Base-by-base conservation (phyloP, 495 filamentous ascomycete genomes). In the Mycothermus thermophilus region DNA sequence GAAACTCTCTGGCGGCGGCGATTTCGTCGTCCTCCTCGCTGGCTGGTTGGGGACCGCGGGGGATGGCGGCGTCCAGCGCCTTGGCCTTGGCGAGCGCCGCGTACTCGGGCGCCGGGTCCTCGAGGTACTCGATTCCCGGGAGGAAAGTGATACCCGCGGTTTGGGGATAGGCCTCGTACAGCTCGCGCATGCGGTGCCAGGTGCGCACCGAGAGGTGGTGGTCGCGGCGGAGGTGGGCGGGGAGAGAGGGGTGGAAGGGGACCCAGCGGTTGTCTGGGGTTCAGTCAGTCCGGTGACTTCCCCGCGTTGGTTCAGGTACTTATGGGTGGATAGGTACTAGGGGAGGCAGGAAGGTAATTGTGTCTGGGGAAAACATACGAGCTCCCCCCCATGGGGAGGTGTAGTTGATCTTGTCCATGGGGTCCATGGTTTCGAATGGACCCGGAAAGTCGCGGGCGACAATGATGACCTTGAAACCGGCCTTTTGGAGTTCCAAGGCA, bases 351-450 rank as follows among this genome's bases (percentile, higher is more conserved):
- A 20, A 23, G 4, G 23, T 19, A 22, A 8, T 26, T 20, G 21
- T 19, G n/a, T n/a, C 4, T 18, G 14, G 21, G 13, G 8, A 4
- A 32, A 5, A 34, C 37, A 4, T 40, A 45, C 42, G 42, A 26
- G 42, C 42, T 4, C 74, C 74, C n/a, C 63, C 75, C 75, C 74
- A 79, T 7, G 71, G 66, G 4, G 74, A 76, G 34, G 74, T 67
- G 55, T 69, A 79, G 62, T 79, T 69, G 44, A 74, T 60, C 24
- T 73, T 69, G 11, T 41, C 28, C 8, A 36, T 34, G 16, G 53
- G 32, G 35, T 60, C 54, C 33, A 64, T 58, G 33, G 53, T 58
- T 37, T 61, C 59, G 31, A 54, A 62, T 15, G 61, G 58, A 14
- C 40, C 44, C 22, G 74, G 73, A 37, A 75, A 67, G 48, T 77